phyloP scores from a whole-genome alignment of 331 rosid genomes.

The Saraca asoca region DNA sequence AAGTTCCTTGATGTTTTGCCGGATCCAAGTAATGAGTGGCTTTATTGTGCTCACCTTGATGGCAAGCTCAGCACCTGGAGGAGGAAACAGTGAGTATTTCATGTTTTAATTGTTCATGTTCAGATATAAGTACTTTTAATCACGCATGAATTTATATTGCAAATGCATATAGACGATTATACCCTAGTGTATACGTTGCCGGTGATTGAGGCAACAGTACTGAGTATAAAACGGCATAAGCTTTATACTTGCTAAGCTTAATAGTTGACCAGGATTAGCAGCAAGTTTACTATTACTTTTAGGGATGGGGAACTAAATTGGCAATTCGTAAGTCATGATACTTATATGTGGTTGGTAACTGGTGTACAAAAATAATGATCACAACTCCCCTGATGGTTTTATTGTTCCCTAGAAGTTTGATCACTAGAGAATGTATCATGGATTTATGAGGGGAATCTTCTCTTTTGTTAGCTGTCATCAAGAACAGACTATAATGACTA shows the following conservation, averaged over 20 bases:
- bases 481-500: neutral
- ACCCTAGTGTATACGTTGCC: neutral
- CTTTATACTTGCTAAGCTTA: neutral
- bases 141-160: neutral
- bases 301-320: too few relatives aligned
- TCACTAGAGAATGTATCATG: too few relatives aligned
- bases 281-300: too few relatives aligned
- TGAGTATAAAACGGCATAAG: neutral
- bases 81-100: conserved; percentile 75
- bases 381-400: too few relatives aligned
- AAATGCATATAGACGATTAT: neutral
- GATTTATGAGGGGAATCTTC: too few relatives aligned
- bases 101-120: neutral
- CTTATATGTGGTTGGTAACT: too few relatives aligned
- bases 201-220: neutral
- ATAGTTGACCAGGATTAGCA: too few relatives aligned
- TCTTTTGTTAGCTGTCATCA: neutral
- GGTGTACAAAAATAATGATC: too few relatives aligned
- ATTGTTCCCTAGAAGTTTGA: too few relatives aligned
- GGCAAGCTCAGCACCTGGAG: conserved; percentile 96
- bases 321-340: neutral
- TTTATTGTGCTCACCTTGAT: conserved; percentile 87
- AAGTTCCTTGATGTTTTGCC: conserved; percentile 86
- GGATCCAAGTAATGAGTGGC: conserved; percentile 69
- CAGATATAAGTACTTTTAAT: neutral